Evolutionary conservation across 495 filamentous ascomycete genomes (phyloP).

Genomic region (Jackrogersella multiformis): DNA sequence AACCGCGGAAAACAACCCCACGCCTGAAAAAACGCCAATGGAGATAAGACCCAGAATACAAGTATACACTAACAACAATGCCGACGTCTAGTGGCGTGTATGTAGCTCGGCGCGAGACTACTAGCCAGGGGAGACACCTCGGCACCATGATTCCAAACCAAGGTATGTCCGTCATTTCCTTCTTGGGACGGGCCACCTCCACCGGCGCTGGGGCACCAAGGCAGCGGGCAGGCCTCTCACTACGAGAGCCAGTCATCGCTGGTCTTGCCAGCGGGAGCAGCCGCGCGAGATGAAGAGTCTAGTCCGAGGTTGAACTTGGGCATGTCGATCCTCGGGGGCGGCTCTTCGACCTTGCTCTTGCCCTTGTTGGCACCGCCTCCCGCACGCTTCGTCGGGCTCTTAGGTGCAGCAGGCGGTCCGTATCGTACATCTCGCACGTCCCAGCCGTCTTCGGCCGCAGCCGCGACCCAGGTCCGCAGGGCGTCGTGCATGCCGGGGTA

Average conservation of each 20-base stretch:
- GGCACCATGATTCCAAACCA: slow-evolving; percentile 7
- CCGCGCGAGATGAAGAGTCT: slow-evolving; percentile 22
- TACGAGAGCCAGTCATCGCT: slow-evolving; percentile 52
- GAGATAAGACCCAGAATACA: slow-evolving; percentile 27
- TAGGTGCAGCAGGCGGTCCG: slow-evolving; percentile 65
- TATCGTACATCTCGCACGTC: slow-evolving; percentile 77
- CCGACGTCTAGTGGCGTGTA: slow-evolving; percentile 8
- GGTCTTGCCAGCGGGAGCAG: slow-evolving; percentile 28
- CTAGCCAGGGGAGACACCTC: slow-evolving; percentile 9
- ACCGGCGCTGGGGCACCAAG: slow-evolving; percentile 13
- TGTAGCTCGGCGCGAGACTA: slow-evolving; percentile 13
- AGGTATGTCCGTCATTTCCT: neutral
- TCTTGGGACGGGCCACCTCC: slow-evolving; percentile 10
- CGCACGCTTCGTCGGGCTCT: slow-evolving; percentile 55
- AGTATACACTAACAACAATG: slow-evolving; percentile 19
- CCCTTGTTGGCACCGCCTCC: slow-evolving; percentile 45
- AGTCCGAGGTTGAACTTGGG: slow-evolving; percentile 60
- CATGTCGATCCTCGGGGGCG: slow-evolving; percentile 66
- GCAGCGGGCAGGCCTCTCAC: slow-evolving; percentile 18
- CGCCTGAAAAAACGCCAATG: slow-evolving; percentile 18
- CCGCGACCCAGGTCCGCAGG: slow-evolving; percentile 88
- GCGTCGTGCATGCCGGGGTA: slow-evolving; percentile 90
- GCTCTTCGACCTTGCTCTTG: slow-evolving; percentile 45
- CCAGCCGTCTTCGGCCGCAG: slow-evolving; percentile 89
- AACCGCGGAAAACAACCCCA: slow-evolving; percentile 5